phyloP scores from a whole-genome alignment of 2,329 filamentous ascomycete species.

The Fusarium sp. region DNA sequence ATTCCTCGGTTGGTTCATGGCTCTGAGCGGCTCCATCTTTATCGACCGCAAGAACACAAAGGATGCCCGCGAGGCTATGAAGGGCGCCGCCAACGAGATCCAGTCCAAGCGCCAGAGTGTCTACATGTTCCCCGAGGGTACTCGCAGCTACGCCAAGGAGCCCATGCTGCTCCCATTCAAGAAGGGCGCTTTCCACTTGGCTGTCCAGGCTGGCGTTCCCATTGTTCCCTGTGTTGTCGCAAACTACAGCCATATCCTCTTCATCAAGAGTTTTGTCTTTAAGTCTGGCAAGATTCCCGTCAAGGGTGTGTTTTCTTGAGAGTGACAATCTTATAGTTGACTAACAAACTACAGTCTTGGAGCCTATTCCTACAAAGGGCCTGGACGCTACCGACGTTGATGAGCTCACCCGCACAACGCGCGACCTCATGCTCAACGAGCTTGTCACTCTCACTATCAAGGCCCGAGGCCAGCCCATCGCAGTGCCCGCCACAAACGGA shows the following conservation, averaged over 20 bases:
- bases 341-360: conserved; percentile 68
- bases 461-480: conserved; percentile 56
- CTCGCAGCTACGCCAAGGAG: conserved; percentile 86
- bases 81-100: conserved; percentile 85
- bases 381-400: conserved; percentile 84
- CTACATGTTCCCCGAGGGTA: conserved; percentile 93
- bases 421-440: conserved; percentile 81
- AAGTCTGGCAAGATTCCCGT: conserved; percentile 77
- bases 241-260: conserved; percentile 82
- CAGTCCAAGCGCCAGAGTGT: conserved; percentile 77
- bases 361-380: conserved; percentile 81
- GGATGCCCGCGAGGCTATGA: conserved; percentile 87
- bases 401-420: conserved; percentile 73
- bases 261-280: conserved; percentile 73
- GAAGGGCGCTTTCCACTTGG: conserved; percentile 97
- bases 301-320: conserved; percentile 67
- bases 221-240: conserved; percentile 87
- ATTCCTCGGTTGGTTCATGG: conserved; percentile 95
- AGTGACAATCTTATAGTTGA: not conserved
- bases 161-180: conserved; percentile 94
- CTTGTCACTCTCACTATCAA: conserved; percentile 66
- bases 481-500: conserved; percentile 44
- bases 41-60: conserved; percentile 90
- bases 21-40: conserved; percentile 89
- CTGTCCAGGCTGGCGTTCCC: conserved; percentile 91